Percentiles rank a stretch among this genome's conserved stretches.
phyloP scores from a whole-genome alignment of 306 rosid genomes.

The Vigna reflexopilosa region DNA sequence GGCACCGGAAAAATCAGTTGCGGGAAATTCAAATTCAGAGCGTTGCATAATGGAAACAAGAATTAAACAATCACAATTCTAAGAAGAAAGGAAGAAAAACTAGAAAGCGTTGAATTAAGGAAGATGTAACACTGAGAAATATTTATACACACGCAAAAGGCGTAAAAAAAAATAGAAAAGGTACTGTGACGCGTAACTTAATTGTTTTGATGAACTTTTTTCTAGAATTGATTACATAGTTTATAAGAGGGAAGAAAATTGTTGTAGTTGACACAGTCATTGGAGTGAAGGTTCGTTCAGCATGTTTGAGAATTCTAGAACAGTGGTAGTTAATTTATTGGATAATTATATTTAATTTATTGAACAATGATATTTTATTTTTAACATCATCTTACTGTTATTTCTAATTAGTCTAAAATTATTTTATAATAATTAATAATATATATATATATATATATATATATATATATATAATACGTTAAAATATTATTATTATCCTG shows the following conservation, averaged over 20 bases:
- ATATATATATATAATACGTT: too few relatives aligned
- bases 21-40: slow-evolving; percentile 48
- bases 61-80: neutral
- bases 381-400: too few relatives aligned
- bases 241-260: neutral
- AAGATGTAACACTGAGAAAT: neutral
- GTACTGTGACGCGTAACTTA: neutral
- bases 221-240: neutral
- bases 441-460: too few relatives aligned
- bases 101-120: neutral
- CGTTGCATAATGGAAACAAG: neutral
- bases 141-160: neutral
- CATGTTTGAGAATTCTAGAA: neutral
- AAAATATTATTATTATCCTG: too few relatives aligned
- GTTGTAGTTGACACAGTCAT: neutral
- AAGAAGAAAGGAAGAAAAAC: neutral
- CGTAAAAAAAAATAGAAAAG: too few relatives aligned
- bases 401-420: too few relatives aligned
- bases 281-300: neutral
- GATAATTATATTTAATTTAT: too few relatives aligned
- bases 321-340: neutral
- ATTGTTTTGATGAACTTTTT: neutral
- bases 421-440: too few relatives aligned
- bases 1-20: neutral
- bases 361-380: too few relatives aligned